phyloP scores from a whole-genome alignment of 2,329 filamentous ascomycete species.

The Aaosphaeria arxii region DNA sequence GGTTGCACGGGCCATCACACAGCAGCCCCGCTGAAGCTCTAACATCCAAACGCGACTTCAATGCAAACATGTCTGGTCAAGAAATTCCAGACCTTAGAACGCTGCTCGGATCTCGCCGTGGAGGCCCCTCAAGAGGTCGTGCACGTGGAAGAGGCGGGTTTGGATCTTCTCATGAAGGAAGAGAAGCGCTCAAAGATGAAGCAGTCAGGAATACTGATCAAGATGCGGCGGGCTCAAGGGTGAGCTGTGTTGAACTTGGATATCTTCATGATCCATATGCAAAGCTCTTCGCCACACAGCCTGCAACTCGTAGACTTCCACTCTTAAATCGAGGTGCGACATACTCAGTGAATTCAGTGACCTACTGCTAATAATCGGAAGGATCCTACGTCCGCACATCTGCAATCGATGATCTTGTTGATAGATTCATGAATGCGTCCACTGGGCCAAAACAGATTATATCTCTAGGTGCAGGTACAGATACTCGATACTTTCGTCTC shows the following conservation, averaged over 20 bases:
- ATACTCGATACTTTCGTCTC: slow-evolving; percentile 82
- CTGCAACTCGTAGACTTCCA: slow-evolving; percentile 66
- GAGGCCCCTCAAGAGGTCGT: slow-evolving; percentile 47
- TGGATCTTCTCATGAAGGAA: slow-evolving; percentile 22
- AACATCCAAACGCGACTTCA: slow-evolving; percentile 2
- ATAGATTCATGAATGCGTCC: slow-evolving; percentile 61
- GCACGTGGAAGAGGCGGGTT: slow-evolving; percentile 38
- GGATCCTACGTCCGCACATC: slow-evolving; percentile 90
- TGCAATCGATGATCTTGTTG: slow-evolving; percentile 75
- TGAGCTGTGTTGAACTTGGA: slow-evolving; percentile 82
- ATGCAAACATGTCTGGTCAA: slow-evolving; percentile 60
- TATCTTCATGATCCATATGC: slow-evolving; percentile 85
- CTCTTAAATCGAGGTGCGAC: slow-evolving; percentile 86
- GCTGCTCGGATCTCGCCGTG: slow-evolving; percentile 51
- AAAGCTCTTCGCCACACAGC: slow-evolving; percentile 60
- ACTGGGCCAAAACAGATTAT: slow-evolving; percentile 68
- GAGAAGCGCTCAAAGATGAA: slow-evolving; percentile 57
- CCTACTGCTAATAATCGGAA: slow-evolving; percentile 33
- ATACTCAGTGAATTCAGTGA: not conserved
- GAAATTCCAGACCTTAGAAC: slow-evolving; percentile 77
- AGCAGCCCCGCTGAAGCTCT: not conserved
- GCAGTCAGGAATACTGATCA: slow-evolving; percentile 86
- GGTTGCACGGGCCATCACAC: not conserved
- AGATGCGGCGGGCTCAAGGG: slow-evolving; percentile 82
- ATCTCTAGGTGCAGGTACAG: slow-evolving; percentile 89